Conservation (phyloP, 441 rosid genomes). For the Viola pubescens region DNA sequence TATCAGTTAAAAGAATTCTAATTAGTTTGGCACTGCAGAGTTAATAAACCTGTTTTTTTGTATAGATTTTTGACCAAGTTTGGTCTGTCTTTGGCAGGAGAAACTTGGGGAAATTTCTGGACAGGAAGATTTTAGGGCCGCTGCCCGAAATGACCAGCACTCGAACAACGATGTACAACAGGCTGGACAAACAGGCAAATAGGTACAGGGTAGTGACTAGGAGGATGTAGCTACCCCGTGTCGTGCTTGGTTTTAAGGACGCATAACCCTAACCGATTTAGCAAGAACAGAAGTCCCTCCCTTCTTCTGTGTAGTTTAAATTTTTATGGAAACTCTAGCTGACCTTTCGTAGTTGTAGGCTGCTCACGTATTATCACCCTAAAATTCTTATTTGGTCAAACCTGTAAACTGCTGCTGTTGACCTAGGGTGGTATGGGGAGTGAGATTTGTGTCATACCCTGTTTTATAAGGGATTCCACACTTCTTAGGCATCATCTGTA, state of each 20-base stretch:
- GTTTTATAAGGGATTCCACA: conserved; percentile 31
- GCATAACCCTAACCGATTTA: conserved; percentile 49
- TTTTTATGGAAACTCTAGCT: conserved; percentile 24
- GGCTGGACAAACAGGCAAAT: conserved; percentile 36
- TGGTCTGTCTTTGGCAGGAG: conserved; percentile 40
- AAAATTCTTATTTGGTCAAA: conserved; percentile 17
- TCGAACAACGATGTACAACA: conserved; percentile 35
- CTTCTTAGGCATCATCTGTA: conserved; percentile 17
- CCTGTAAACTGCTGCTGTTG: conserved; percentile 20
- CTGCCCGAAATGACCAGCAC: conserved; percentile 43
- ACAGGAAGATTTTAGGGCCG: conserved; percentile 36
- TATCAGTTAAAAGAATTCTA: neutral
- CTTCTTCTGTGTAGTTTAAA: conserved; percentile 37
- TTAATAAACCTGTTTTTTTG: neutral
- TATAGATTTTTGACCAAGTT: conserved; percentile 5
- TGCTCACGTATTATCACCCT: conserved; percentile 25
- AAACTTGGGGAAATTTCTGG: conserved; percentile 51
- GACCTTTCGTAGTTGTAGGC: conserved; percentile 40
- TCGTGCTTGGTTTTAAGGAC: conserved; percentile 15
- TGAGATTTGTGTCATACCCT: conserved; percentile 26
- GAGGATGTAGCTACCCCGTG: conserved; percentile 25
- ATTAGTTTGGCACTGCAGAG: neutral
- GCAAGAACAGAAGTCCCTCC: conserved; percentile 32
- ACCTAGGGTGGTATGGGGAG: conserved; percentile 30
- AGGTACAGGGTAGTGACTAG: conserved; percentile 38